Base-by-base conservation (phyloP, 2,329 filamentous ascomycete genomes). In the Botrytis fragariae region DNA sequence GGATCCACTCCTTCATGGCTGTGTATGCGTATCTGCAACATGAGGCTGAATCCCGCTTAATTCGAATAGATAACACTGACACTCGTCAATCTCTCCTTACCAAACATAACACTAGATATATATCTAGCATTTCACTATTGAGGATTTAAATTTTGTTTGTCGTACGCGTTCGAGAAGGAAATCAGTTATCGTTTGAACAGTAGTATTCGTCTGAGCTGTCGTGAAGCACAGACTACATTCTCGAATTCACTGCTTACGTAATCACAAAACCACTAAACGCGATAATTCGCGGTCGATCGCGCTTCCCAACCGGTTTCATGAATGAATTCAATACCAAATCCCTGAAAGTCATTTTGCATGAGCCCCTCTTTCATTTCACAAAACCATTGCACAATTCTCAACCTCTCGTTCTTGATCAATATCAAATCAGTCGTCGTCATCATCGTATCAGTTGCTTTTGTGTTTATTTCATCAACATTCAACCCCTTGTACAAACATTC, bases 321-420 rank as follows among this genome's bases (percentile, higher is more conserved):
- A 59, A 59, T 29, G 54, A 16, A 37, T 57, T 54, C 4, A n/a
- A 51, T 51, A 14, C 48, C 57, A 60, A 61, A 61, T 29, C 60
- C 60, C 16, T 37, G 60, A 22, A 63, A 42, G 35, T 42, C 25
- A 42, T 9, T 5, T 54, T 29, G 25, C 48, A 54, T n/a, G 25
- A 54, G 48, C 45, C 64, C 64, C 64, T 57, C 64, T 68, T 68
- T 68, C 35, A 68, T 68, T 68, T 68, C 64, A 68, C 18, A 54
- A 54, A 18, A 10, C 35, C 25, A 42, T 68, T 68, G 63, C 48
- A 68, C 48, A 68, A 68, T 57, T 57, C 18, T 7, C 64, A 68
- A 54, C 45, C 25, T 68, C 64, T 54, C 20, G 22, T 54, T 37
- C 16, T 20, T 29, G 9, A 29, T 42, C 9, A 9, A 54, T 54